Evolutionary conservation across 1,139 yeast species (phyloP).

Genomic region (Nakaseomyces bracarensis): DNA sequence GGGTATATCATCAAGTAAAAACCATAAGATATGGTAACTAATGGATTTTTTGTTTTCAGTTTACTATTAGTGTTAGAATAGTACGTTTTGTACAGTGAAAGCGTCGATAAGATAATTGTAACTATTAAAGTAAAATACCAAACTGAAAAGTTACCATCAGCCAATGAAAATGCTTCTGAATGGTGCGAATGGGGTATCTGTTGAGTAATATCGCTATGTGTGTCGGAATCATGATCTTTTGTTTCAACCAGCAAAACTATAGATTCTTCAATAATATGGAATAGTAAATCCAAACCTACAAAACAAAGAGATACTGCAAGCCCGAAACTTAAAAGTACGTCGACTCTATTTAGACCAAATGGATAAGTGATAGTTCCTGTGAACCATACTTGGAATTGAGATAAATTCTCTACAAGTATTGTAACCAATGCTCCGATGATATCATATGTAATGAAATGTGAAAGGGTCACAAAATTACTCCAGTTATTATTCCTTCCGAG

Average conservation of each 20-base stretch:
- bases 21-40: constrained; percentile 28
- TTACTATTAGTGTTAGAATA: constrained; percentile 27
- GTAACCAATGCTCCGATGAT: constrained; percentile 68
- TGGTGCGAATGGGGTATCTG: constrained; percentile 54
- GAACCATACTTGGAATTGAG: constrained; percentile 89
- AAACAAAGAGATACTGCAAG: constrained; percentile 75
- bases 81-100: constrained; percentile 34
- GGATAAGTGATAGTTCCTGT: constrained; percentile 78
- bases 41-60: constrained; percentile 30
- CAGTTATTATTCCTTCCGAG: constrained; percentile 51
- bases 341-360: constrained; percentile 83
- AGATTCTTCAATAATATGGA: constrained; percentile 75
- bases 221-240: constrained; percentile 13
- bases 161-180: constrained; percentile 30
- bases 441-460: constrained; percentile 84
- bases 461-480: constrained; percentile 64
- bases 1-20: constrained; percentile 26
- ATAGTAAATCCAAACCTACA: constrained; percentile 82
- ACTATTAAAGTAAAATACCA: constrained; percentile 29
- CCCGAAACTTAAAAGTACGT: constrained; percentile 83
- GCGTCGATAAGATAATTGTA: constrained; percentile 28
- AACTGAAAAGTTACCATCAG: constrained; percentile 34
- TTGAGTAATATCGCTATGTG: constrained; percentile 22
- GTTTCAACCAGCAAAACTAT: constrained; percentile 43
- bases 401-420: constrained; percentile 67